phyloP scores from a whole-genome alignment of 371 early-diverging fungal species.

The Zancudomyces culisetae region DNA sequence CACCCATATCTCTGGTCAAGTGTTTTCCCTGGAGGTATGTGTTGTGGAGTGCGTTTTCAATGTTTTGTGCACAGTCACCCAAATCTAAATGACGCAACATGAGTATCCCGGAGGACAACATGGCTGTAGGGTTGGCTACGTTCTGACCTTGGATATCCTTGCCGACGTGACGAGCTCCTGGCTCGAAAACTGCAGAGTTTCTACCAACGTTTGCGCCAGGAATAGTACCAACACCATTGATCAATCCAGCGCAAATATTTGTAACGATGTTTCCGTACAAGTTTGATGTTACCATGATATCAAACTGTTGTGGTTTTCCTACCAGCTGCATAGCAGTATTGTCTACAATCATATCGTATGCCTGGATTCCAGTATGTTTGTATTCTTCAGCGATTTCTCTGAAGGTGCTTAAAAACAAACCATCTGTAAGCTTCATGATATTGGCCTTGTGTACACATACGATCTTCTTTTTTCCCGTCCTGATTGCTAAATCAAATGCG shows the following conservation, averaged over 20 bases:
- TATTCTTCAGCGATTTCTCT: slow-evolving; percentile 86
- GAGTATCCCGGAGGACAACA: slow-evolving; percentile 74
- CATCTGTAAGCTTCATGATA: slow-evolving; percentile 97
- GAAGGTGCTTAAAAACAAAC: slow-evolving; percentile 86
- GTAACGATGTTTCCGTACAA: slow-evolving; percentile 93
- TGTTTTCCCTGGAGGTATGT: slow-evolving; percentile 39
- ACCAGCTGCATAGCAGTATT: slow-evolving; percentile 97
- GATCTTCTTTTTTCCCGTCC: slow-evolving; percentile 89
- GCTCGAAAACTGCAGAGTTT: slow-evolving; percentile 90
- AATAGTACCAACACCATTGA: slow-evolving; percentile 85
- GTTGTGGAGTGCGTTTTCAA: slow-evolving; percentile 58
- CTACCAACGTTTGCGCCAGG: slow-evolving; percentile 92
- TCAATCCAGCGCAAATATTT: slow-evolving; percentile 89
- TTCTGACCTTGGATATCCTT: slow-evolving; percentile 77
- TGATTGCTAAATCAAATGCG: slow-evolving; percentile 93
- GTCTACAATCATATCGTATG: slow-evolving; percentile 96
- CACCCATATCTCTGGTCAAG: slow-evolving; percentile 64
- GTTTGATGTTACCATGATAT: slow-evolving; percentile 95
- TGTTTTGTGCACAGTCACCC: slow-evolving; percentile 60
- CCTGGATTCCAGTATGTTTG: slow-evolving; percentile 61
- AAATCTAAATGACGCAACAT: slow-evolving; percentile 83
- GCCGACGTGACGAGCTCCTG: slow-evolving; percentile 90
- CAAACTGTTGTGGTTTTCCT: slow-evolving; percentile 87
- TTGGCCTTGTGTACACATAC: slow-evolving; percentile 97
- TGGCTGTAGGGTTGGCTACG: slow-evolving; percentile 81